A percentile compares a stretch with the other conserved stretches of the same genome.
Conservation (phyloP, 169 alveolate genomes). For the Plasmodium fragile region DNA sequence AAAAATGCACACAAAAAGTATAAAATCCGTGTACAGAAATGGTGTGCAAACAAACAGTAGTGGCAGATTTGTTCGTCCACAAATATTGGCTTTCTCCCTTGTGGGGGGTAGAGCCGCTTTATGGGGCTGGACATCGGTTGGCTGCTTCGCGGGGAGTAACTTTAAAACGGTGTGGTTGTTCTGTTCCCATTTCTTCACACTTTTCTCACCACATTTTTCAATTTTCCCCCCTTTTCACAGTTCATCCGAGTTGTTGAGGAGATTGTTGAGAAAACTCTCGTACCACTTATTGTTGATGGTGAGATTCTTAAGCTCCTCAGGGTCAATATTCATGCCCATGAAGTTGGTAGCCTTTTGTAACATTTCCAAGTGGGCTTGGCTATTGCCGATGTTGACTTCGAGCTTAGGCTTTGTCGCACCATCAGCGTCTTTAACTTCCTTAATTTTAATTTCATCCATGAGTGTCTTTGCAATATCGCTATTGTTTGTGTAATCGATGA, state of each 20-base stretch:
- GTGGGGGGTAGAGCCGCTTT: not conserved
- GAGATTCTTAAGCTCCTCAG: constrained; percentile 47
- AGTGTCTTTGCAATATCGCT: constrained; percentile 26
- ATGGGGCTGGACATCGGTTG: not conserved
- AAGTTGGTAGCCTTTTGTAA: constrained; percentile 71
- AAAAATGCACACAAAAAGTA: not conserved
- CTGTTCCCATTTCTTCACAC: not conserved
- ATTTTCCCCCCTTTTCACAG: not conserved
- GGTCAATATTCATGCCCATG: constrained; percentile 64
- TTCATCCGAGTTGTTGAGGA: constrained; percentile 65
- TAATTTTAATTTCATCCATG: constrained; percentile 49
- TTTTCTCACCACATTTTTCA: not conserved
- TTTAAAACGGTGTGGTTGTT: not conserved
- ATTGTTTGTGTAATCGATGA: constrained; percentile 57
- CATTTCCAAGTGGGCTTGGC: constrained; percentile 70
- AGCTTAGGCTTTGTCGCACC: constrained; percentile 40
- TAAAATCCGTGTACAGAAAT: not conserved
- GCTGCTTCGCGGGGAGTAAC: not conserved
- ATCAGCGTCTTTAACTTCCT: constrained; percentile 41
- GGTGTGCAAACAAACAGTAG: not conserved
- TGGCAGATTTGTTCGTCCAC: not conserved
- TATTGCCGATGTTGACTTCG: constrained; percentile 32
- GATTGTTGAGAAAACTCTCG: constrained; percentile 47
- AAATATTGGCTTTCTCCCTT: not conserved
- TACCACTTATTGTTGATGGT: constrained; percentile 71